Percentiles rank a stretch among this genome's conserved stretches.
phyloP scores from a whole-genome alignment of 2,329 filamentous ascomycete genomes.

The Pseudonectria foliicola region DNA sequence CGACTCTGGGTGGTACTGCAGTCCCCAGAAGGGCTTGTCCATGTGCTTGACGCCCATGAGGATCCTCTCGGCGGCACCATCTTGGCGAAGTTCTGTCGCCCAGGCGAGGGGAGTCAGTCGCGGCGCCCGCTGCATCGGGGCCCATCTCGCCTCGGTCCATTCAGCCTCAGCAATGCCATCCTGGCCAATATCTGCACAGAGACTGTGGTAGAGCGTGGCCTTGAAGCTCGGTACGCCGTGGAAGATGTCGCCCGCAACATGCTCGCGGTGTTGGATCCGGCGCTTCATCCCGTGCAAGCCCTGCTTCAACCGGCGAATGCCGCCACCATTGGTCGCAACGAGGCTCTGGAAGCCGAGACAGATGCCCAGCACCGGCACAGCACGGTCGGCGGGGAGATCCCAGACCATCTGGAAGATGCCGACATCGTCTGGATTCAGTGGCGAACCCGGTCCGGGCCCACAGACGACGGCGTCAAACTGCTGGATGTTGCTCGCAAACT shows the following conservation, averaged over 20 bases:
- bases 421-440: slow-evolving; percentile 64
- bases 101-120: slow-evolving; percentile 56
- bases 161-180: slow-evolving; percentile 27
- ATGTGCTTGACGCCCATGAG: slow-evolving; percentile 72
- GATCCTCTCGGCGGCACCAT: slow-evolving; percentile 40
- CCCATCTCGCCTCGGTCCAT: slow-evolving; percentile 36
- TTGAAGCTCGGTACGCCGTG: slow-evolving; percentile 49
- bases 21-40: slow-evolving; percentile 69
- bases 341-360: slow-evolving; percentile 87
- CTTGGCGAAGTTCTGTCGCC: slow-evolving; percentile 41
- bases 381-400: slow-evolving; percentile 49
- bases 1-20: slow-evolving; percentile 89
- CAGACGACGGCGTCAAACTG: slow-evolving; percentile 80
- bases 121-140: slow-evolving; percentile 24
- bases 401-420: slow-evolving; percentile 76
- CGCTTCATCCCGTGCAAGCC: slow-evolving; percentile 80
- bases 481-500: slow-evolving; percentile 32
- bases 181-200: slow-evolving; percentile 49
- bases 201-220: slow-evolving; percentile 71
- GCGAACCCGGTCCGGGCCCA: slow-evolving; percentile 84
- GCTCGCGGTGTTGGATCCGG: slow-evolving; percentile 50
- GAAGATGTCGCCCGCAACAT: slow-evolving; percentile 54
- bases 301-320: slow-evolving; percentile 57
- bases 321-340: slow-evolving; percentile 59
- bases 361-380: slow-evolving; percentile 77